Evolutionary conservation across 2,329 filamentous ascomycete species (phyloP).

Genomic region (Alternaria solani): DNA sequence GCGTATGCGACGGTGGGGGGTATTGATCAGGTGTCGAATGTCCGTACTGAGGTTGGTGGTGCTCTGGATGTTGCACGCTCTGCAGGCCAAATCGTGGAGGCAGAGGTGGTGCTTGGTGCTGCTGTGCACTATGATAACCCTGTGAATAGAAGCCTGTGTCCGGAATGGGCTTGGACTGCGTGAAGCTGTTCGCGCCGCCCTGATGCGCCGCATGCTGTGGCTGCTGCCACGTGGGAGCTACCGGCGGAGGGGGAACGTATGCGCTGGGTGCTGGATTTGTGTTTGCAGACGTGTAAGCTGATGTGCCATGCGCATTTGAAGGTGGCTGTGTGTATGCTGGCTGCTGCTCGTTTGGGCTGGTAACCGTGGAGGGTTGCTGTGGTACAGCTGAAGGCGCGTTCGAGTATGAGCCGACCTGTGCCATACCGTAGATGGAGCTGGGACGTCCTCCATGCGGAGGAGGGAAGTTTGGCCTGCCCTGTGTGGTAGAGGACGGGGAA

Average conservation of each 20-base stretch:
- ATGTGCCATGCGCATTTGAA: neutral
- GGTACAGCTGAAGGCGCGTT: constrained; percentile 14
- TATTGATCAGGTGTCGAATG: constrained; percentile 21
- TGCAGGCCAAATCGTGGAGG: constrained; percentile 12
- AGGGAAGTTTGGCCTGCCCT: constrained; percentile 45
- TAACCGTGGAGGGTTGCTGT: constrained; percentile 33
- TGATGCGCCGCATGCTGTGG: constrained; percentile 47
- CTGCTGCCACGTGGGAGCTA: constrained; percentile 49
- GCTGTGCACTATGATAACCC: constrained; percentile 34
- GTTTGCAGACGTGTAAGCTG: no score
- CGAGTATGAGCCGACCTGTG: constrained; percentile 27
- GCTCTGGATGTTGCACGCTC: constrained; percentile 16
- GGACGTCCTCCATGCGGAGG: constrained; percentile 37
- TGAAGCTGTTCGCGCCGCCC: constrained; percentile 41
- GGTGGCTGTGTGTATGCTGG: constrained; percentile 46
- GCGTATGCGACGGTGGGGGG: constrained; percentile 10
- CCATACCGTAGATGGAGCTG: constrained; percentile 41
- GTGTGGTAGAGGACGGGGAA: constrained; percentile 40
- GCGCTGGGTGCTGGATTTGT: no score
- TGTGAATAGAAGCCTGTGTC: constrained; percentile 38
- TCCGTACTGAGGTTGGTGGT: constrained; percentile 19
- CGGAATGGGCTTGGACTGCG: constrained; percentile 40
- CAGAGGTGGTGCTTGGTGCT: constrained; percentile 21
- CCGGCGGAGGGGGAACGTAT: constrained; percentile 50
- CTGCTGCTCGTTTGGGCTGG: constrained; percentile 46